These are phyloP conservation scores for Ensete glaucum DNA, from an alignment of 176 grass and related monocot species.

Conservation along the genomic window DNA sequence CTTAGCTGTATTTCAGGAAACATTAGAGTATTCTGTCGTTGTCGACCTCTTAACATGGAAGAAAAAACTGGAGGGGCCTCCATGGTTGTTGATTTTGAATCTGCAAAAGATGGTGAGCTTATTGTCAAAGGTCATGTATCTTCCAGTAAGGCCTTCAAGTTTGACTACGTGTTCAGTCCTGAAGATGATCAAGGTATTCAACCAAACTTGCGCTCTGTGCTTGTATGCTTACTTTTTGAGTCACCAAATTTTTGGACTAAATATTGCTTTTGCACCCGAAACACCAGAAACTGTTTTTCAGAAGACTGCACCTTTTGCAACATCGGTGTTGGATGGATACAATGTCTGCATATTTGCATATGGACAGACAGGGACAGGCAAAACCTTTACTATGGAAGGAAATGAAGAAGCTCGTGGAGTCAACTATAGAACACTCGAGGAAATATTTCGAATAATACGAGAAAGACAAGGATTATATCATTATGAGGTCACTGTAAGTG, in stretches of 20 bases:
- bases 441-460: slow-evolving; percentile 72
- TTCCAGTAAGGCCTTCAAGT: slow-evolving; percentile 76
- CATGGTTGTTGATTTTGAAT: slow-evolving; percentile 64
- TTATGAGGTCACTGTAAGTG: slow-evolving; percentile 79
- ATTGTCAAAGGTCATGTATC: slow-evolving; percentile 82
- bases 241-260: slow-evolving; percentile 13
- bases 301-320: slow-evolving; percentile 69
- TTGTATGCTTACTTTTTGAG: neutral
- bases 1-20: slow-evolving; percentile 40
- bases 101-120: slow-evolving; percentile 78
- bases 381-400: slow-evolving; percentile 99
- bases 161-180: slow-evolving; percentile 74
- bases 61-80: slow-evolving; percentile 63
- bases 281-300: slow-evolving; percentile 67
- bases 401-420: slow-evolving; percentile 67
- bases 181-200: slow-evolving; percentile 79
- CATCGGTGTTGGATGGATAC: slow-evolving; percentile 86
- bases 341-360: slow-evolving; percentile 98
- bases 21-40: slow-evolving; percentile 89
- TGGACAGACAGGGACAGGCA: slow-evolving; percentile 85
- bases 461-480: slow-evolving; percentile 56
- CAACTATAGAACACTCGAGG: slow-evolving; percentile 76
- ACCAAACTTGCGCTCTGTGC: neutral
- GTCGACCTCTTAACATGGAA: slow-evolving; percentile 72
- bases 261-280: neutral